These are phyloP conservation scores for Groenewaldozyma sp. DNA, from an alignment of 1,139 yeast genomes.

Conservation along the genomic window DNA sequence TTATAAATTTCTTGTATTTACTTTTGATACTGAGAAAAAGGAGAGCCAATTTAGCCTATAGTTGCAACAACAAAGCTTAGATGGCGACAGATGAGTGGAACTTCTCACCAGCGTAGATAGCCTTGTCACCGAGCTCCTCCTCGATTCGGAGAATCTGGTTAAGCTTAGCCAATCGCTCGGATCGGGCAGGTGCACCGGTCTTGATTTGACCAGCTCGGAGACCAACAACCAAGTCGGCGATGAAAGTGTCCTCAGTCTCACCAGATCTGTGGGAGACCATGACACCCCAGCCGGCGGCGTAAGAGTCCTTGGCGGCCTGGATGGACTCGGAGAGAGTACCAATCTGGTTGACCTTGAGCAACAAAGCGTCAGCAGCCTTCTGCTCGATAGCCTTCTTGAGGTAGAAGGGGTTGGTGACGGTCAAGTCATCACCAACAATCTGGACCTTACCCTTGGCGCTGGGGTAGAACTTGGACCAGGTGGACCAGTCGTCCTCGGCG, in stretches of 20 bases:
- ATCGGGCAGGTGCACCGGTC: constrained; percentile 99
- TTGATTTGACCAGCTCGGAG: constrained; percentile 95
- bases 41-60: too few relatives aligned
- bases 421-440: constrained; percentile 94
- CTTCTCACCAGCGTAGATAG: constrained; percentile 70
- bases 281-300: constrained; percentile 85
- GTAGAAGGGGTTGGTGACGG: constrained; percentile 94
- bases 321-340: constrained; percentile 81
- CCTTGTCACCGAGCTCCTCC: constrained; percentile 94
- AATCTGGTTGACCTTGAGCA: constrained; percentile 85
- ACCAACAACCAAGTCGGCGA: constrained; percentile 95
- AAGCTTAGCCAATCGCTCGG: constrained; percentile 97
- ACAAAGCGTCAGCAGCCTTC: constrained; percentile 87
- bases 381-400: constrained; percentile 88
- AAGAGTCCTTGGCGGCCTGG: constrained; percentile 78
- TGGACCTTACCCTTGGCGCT: constrained; percentile 60
- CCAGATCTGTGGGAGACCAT: constrained; percentile 98
- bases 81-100: constrained; percentile 10
- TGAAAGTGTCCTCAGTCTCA: constrained; percentile 97
- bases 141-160: constrained; percentile 90
- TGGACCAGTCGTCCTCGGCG: constrained; percentile 98
- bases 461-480: constrained; percentile 81
- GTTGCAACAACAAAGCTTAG: too few relatives aligned
- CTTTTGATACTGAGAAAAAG: too few relatives aligned
- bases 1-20: too few relatives aligned